A percentile compares a stretch with the other conserved stretches of the same genome.
Conservation (phyloP, 2,329 filamentous ascomycete species). For the Macroventuria anomochaeta region DNA sequence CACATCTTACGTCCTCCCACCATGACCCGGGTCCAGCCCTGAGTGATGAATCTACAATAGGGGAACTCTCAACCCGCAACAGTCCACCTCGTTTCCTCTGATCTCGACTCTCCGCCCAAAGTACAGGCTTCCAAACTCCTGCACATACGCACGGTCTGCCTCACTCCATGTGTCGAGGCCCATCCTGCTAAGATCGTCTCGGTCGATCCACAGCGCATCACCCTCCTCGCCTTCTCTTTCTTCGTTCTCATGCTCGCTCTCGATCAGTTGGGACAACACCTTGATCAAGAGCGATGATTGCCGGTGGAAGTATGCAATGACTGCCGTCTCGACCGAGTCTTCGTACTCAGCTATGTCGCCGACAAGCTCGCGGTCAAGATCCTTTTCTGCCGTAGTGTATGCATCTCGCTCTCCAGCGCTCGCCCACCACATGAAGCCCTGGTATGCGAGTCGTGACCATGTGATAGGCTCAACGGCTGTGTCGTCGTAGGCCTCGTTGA, state of each 20-base stretch:
- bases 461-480: conserved; percentile 62
- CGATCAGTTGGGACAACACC: conserved; percentile 67
- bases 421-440: conserved; percentile 89
- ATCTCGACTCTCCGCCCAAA: conserved; percentile 69
- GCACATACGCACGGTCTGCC: conserved; percentile 71
- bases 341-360: conserved; percentile 53
- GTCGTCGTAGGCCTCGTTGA: conserved; percentile 47
- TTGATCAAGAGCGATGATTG: conserved; percentile 71
- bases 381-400: conserved; percentile 61
- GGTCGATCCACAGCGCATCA: conserved; percentile 62
- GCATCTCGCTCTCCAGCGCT: conserved; percentile 75
- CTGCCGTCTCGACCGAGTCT: conserved; percentile 67
- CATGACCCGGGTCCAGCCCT: conserved; percentile 3
- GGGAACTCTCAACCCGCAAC: conserved; percentile 72
- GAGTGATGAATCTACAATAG: conserved; percentile 26
- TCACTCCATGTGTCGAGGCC: conserved; percentile 80
- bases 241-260: conserved; percentile 54
- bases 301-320: conserved; percentile 83
- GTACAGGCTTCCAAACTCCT: conserved; percentile 67
- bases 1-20: background rate
- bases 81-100: conserved; percentile 72
- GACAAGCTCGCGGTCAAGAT: conserved; percentile 56
- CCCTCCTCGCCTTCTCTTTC: conserved; percentile 41
- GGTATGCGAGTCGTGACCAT: conserved; percentile 78
- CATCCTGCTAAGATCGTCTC: conserved; percentile 71